These are phyloP conservation scores for Yarrowia sp. DNA, from an alignment of 805 yeast species.

Conservation along the genomic window DNA sequence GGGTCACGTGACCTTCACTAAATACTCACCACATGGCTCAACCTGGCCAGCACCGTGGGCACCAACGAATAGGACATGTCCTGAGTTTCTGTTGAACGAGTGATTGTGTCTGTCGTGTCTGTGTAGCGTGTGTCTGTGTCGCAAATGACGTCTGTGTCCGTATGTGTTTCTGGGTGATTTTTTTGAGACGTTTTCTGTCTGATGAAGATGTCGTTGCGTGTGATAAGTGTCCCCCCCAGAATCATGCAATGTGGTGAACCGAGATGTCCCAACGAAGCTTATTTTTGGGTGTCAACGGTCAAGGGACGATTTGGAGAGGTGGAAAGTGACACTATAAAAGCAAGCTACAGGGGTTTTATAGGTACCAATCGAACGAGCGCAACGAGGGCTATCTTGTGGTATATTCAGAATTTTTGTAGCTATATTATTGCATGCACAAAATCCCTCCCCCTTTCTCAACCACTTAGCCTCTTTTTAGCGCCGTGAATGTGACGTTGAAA, in stretches of 20 bases:
- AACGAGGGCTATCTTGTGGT: too few species aligned
- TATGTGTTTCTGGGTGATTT: neutral
- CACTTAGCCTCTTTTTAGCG: neutral
- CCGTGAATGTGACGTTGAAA: conserved; percentile 8
- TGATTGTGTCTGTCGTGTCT: neutral
- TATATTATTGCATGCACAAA: too few species aligned
- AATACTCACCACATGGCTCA: conserved; percentile 24
- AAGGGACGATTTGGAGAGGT: neutral
- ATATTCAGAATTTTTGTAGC: too few species aligned
- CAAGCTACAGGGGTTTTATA: neutral
- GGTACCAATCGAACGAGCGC: too few species aligned
- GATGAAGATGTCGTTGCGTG: neutral
- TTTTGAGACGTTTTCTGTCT: neutral
- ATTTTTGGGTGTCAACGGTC: neutral
- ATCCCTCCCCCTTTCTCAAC: neutral
- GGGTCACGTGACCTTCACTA: neutral
- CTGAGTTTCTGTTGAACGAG: neutral
- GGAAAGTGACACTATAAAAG: neutral
- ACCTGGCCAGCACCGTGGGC: conserved; percentile 5
- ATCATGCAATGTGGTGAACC: conserved; percentile 12
- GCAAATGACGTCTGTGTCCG: neutral
- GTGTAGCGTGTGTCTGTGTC: neutral
- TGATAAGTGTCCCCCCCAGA: neutral
- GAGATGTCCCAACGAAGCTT: conserved; percentile 8
- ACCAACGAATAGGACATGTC: conserved; percentile 17